phyloP scores from a whole-genome alignment of 2,329 filamentous ascomycete species.

The Ustilaginoidea virens region DNA sequence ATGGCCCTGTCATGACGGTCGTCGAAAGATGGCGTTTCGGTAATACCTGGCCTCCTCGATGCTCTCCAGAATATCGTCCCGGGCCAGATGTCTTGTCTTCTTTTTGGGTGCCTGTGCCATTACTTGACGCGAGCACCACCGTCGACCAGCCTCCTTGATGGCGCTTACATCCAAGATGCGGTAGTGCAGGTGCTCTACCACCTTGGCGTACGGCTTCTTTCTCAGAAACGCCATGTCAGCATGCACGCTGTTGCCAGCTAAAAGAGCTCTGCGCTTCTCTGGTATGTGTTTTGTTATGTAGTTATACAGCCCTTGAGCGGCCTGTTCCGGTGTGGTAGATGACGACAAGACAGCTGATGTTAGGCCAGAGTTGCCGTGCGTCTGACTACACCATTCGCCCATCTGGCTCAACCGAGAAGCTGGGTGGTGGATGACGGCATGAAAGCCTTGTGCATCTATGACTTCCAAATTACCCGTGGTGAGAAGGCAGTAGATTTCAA shows the following conservation, averaged over 20 bases:
- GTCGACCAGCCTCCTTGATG: constrained; percentile 75
- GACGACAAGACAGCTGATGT: constrained; percentile 63
- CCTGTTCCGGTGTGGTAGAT: constrained; percentile 52
- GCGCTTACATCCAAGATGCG: constrained; percentile 83
- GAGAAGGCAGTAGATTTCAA: constrained; percentile 85
- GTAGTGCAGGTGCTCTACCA: constrained; percentile 71
- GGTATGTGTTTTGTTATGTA: constrained; percentile 67
- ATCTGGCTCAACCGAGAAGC: constrained; percentile 59
- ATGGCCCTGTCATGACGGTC: too few species aligned
- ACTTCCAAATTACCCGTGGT: constrained; percentile 67
- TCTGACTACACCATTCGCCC: constrained; percentile 76
- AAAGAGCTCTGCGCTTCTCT: constrained; percentile 46
- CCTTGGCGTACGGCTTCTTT: constrained; percentile 54
- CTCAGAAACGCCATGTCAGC: constrained; percentile 73
- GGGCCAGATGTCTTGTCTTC: constrained; percentile 64
- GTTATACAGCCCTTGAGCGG: constrained; percentile 54
- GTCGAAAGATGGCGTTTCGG: constrained; percentile 49
- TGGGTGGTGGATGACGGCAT: constrained; percentile 61
- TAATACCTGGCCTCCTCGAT: constrained; percentile 86
- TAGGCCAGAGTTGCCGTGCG: constrained; percentile 69
- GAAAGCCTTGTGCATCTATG: constrained; percentile 63
- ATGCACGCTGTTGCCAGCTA: constrained; percentile 90
- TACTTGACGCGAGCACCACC: constrained; percentile 47
- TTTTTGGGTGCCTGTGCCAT: constrained; percentile 53
- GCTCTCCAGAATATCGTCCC: constrained; percentile 85